Evolutionary conservation across 78 protist species (phyloP).

Genomic region (Cavenderia fasciculata): DNA sequence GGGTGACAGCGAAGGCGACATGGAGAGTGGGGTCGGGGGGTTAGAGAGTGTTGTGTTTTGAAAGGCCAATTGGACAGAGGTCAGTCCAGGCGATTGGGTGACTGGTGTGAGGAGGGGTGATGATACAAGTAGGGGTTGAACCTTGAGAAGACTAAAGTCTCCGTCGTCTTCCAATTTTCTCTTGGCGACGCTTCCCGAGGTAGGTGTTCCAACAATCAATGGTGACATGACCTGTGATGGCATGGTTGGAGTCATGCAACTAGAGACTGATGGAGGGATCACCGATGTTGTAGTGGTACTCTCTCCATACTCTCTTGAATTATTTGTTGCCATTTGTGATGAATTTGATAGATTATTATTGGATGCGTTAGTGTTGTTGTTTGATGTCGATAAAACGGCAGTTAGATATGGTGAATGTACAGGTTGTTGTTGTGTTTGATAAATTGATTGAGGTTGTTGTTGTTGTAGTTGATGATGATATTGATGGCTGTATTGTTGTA

Average conservation of each 20-base stretch:
- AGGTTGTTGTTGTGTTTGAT: too few relatives aligned
- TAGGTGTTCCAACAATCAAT: constrained; percentile 48
- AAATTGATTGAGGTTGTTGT: too few relatives aligned
- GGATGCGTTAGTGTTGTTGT: not conserved
- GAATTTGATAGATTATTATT: not conserved
- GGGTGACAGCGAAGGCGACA: constrained; percentile 69
- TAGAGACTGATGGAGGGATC: constrained; percentile 36
- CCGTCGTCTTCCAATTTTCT: constrained; percentile 67
- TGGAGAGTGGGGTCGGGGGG: constrained; percentile 55
- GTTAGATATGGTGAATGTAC: too few relatives aligned
- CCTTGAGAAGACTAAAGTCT: not conserved
- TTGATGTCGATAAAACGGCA: not conserved
- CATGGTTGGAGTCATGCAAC: constrained; percentile 58
- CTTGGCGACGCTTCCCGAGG: constrained; percentile 18
- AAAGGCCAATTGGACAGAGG: constrained; percentile 67
- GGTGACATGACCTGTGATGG: constrained; percentile 47
- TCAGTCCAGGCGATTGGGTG: constrained; percentile 62
- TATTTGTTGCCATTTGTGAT: constrained; percentile 10
- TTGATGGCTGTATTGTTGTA: too few relatives aligned
- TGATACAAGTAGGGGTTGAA: constrained; percentile 62
- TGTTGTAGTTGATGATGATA: too few relatives aligned
- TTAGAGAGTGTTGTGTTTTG: constrained; percentile 58
- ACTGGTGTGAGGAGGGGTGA: constrained; percentile 60
- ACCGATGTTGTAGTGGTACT: constrained; percentile 50
- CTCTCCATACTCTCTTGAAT: constrained; percentile 55